Base-by-base conservation (phyloP, 169 alveolate species). In the Plasmodium falciparum region DNA sequence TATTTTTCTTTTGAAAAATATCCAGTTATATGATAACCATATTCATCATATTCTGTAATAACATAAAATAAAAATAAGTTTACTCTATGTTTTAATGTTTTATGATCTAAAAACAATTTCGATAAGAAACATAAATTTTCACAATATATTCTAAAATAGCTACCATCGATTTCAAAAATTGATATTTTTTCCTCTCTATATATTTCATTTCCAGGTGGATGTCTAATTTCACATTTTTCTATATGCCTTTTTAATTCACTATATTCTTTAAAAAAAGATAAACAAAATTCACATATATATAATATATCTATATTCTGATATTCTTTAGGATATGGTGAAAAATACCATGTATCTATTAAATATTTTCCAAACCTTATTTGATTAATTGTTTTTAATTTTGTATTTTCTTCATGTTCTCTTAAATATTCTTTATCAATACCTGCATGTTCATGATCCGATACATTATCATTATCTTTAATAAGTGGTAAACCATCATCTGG, bases 131-230 rank as follows among this genome's bases (percentile, higher is more conserved):
- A 97, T 56, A 98, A 91, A 85, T 98, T 98, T 93, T 98, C 99
- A 85, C 99, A 97, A 89, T 98, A 98, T 2, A 96, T 97, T 50
- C 97, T 90, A 67, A 98, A 96, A 71, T 95, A 91, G 43, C 93
- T 96, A 4, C 99, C 99, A 93, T 98, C 99, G 9, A 98, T 98
- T 94, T 98, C 99, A 71, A 97, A 97, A 96, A 97, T 96, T 4
- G 99, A 96, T 4, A 97, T 94, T 59, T 96, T 96, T 13, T 96
- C 98, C 62, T 97, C 98, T 43, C 97, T 88, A 83, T 98, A 97
- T 0, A 99, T 97, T 94, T 99, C 99, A 93, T 99, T 98, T 43
- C 99, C 99, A 12, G 99, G 99, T 0, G 99, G 99, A 76, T 97
- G 98, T 24, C 97, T 78, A 54, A 97, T 88, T 59, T 92, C 96